Percentiles rank a stretch among this genome's conserved stretches.
Evolutionary conservation across 2,329 filamentous ascomycete genomes (phyloP).

Genomic region (Delphinella strobiligena): DNA sequence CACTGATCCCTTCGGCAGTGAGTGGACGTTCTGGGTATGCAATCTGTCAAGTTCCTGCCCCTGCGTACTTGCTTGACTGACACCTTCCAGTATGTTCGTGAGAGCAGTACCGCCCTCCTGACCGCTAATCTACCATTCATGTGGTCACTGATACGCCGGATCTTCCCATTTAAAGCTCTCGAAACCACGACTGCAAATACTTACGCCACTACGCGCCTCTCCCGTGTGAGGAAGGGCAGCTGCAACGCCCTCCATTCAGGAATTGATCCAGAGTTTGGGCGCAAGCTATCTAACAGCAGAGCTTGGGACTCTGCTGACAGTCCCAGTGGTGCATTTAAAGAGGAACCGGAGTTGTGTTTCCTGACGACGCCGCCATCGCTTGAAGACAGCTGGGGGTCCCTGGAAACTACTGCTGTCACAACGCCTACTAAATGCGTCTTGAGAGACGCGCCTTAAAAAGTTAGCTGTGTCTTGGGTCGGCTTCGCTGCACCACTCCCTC

Average conservation of each 20-base stretch:
- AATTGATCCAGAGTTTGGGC: background rate
- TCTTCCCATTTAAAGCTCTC: constrained; percentile 7
- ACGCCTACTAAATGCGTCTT: background rate
- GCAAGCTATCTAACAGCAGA: background rate
- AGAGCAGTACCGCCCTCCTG: constrained; percentile 46
- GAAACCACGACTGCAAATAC: background rate
- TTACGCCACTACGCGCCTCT: background rate
- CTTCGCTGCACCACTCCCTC: too few species aligned
- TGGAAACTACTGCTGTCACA: background rate
- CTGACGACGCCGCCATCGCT: background rate
- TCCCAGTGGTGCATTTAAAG: background rate
- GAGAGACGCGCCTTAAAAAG: background rate
- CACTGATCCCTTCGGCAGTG: constrained; percentile 38
- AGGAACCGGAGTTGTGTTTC: background rate
- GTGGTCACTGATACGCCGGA: constrained; percentile 30
- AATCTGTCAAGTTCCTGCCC: too few species aligned
- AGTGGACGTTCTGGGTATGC: background rate
- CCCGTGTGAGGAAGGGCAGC: background rate
- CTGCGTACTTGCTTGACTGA: too few species aligned
- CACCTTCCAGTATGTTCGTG: constrained; percentile 48
- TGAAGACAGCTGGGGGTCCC: background rate
- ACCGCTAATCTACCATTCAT: constrained; percentile 50
- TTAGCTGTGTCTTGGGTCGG: too few species aligned
- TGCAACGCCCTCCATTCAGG: background rate
- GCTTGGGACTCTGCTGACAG: background rate